A percentile compares a stretch with the other conserved stretches of the same genome.
These are phyloP conservation scores for Leptosphaerulina australis DNA, from an alignment of 2,329 filamentous ascomycete genomes.

Conservation along the genomic window DNA sequence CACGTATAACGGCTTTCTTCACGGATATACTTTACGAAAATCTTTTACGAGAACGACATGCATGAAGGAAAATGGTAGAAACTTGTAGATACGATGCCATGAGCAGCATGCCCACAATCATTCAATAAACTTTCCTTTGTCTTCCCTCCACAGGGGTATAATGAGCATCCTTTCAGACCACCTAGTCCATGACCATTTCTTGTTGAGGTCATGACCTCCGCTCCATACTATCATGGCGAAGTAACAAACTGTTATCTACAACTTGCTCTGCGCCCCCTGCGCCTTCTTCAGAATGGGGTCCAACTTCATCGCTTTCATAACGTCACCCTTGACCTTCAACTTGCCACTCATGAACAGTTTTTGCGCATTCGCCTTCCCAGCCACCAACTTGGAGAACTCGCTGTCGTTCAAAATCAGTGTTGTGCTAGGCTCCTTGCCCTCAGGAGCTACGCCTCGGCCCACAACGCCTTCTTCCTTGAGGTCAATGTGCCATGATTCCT, in stretches of 20 bases:
- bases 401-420: constrained; percentile 83
- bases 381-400: constrained; percentile 83
- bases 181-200: too few species aligned
- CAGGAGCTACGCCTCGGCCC: constrained; percentile 71
- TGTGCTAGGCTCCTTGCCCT: constrained; percentile 81
- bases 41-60: constrained; percentile 2
- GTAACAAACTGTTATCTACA: constrained; percentile 39
- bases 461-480: constrained; percentile 88
- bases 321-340: constrained; percentile 96
- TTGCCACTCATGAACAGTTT: constrained; percentile 97
- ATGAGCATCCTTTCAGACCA: not conserved
- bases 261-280: constrained; percentile 43
- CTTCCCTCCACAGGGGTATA: not conserved
- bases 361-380: constrained; percentile 92
- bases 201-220: too few species aligned
- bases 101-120: constrained; percentile 31
- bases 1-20: constrained; percentile 16
- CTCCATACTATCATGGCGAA: too few species aligned
- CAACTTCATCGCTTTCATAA: constrained; percentile 98
- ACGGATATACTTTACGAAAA: constrained; percentile 25
- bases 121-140: constrained; percentile 30
- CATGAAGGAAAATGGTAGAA: not conserved
- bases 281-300: constrained; percentile 71
- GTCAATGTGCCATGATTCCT: constrained; percentile 91
- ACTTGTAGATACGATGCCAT: constrained; percentile 28